Percentiles rank a stretch among this genome's conserved stretches.
These are phyloP conservation scores for Cladobotryum protrusum DNA, from an alignment of 2,329 filamentous ascomycete genomes.

Conservation along the genomic window DNA sequence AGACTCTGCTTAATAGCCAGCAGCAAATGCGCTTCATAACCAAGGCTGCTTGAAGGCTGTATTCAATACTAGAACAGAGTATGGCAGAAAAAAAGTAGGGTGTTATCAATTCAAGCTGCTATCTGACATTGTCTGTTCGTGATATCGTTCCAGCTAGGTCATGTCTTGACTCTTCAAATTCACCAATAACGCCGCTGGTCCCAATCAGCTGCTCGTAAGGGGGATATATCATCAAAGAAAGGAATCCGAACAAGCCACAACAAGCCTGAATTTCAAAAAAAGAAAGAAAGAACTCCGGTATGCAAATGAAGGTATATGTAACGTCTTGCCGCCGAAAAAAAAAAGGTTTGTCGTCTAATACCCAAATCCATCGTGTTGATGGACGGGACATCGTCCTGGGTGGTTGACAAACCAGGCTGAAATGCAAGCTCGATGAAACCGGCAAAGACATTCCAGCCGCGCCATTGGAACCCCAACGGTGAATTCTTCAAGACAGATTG, in stretches of 20 bases:
- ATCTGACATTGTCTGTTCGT: background rate
- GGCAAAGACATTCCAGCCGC: slow-evolving; percentile 60
- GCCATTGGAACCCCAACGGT: slow-evolving; percentile 57
- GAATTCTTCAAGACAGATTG: slow-evolving; percentile 62
- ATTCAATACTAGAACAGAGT: no score
- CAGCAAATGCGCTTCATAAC: no score
- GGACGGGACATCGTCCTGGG: slow-evolving; percentile 58
- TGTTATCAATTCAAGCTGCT: slow-evolving; percentile 6
- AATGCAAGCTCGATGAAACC: slow-evolving; percentile 58
- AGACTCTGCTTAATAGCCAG: no score
- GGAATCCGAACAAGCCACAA: slow-evolving; percentile 4
- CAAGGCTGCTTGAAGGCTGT: background rate
- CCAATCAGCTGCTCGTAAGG: background rate
- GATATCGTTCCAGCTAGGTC: slow-evolving; percentile 2
- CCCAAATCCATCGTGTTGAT: slow-evolving; percentile 57
- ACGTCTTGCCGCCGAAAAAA: background rate
- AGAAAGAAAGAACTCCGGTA: slow-evolving; percentile 6
- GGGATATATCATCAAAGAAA: slow-evolving; percentile 6
- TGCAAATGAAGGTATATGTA: slow-evolving; percentile 10
- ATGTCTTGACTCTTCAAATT: slow-evolving; percentile 2
- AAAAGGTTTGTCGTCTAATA: slow-evolving; percentile 15
- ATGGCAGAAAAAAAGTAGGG: background rate
- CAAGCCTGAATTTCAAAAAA: background rate
- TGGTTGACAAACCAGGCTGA: slow-evolving; percentile 56
- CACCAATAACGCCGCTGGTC: slow-evolving; percentile 3